Base-by-base conservation (phyloP, 805 yeast species). In the Danielozyma ontarioensis region DNA sequence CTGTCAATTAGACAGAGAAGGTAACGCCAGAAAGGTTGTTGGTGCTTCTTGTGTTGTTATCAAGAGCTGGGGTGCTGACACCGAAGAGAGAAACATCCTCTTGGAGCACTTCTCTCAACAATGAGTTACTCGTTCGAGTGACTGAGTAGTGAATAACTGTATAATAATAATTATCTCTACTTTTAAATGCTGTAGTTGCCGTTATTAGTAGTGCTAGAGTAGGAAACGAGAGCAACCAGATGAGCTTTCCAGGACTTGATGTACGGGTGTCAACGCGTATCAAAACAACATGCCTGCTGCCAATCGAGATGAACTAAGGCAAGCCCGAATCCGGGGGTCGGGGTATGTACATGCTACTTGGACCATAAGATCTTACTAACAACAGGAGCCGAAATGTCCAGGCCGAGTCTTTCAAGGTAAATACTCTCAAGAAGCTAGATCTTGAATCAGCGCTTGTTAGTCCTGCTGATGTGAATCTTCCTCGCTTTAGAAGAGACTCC, bases 61-160 rank as follows among this genome's bases (percentile, higher is more conserved):
- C 80, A 89, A 85, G 82, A 83, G 88, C 95, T 93, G 97, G 97
- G 99, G 99, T 87, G 95, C 87, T 67, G 96, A 88, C 74, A 83
- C 97, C 60, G 90, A 80, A 64, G 98, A 90, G 78, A 87, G 97
- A 78, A 76, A 80, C 78, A 83, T 86, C 74, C 81, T 93, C 69
- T 80, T 93, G 72, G 94, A 88, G 74, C 89, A 87, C 81, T 87
- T 90, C 74, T 80, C 94, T 60, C 84, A 83, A 67, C 88, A 85
- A 72, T 80, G 83, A 74, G 57, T 64, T 40, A 41, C 35, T 35
- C 47, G 35, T 32, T 24, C 19, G 13, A 16, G 11, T 21, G 18
- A 28, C 16, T 17, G 26, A 19, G 29, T 40, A 33, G 42, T 40
- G 40, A 35, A 32, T 37, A 19, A 18, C 32, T 37, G 40, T 40